Evolutionary conservation across 177 flowering plant genomes (phyloP).

Genomic region (Vitis hybrid): DNA sequence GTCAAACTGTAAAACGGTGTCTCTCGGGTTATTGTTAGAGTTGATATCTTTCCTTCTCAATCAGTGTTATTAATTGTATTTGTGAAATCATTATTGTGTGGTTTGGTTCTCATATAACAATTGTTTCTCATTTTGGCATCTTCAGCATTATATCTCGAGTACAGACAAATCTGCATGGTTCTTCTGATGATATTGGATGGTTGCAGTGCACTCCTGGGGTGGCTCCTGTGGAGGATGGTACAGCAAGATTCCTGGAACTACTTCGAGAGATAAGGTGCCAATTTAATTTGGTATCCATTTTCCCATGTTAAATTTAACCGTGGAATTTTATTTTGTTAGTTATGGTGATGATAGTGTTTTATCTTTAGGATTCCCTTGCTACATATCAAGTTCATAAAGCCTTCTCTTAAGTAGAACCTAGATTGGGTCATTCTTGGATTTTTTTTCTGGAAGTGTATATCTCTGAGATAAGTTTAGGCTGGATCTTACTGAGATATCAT

Average conservation of each 20-base stretch:
- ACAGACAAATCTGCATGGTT: conserved; percentile 64
- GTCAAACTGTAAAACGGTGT: background rate
- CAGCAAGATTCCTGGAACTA: conserved; percentile 71
- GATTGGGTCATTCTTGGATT: no score
- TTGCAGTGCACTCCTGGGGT: conserved; percentile 60
- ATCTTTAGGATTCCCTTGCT: background rate
- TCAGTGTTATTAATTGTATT: background rate
- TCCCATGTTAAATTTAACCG: background rate
- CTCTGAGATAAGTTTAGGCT: no score
- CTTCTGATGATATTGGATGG: conserved; percentile 94
- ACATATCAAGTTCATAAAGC: no score
- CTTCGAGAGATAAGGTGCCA: conserved; percentile 66
- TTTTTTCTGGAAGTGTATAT: no score
- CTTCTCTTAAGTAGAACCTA: no score
- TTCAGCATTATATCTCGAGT: conserved; percentile 57
- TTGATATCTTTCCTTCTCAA: background rate
- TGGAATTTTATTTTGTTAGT: background rate
- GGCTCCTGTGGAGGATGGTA: conserved; percentile 75
- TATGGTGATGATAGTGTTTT: background rate
- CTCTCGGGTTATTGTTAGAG: background rate
- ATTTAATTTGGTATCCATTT: background rate
- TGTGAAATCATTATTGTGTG: background rate
- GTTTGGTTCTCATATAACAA: background rate
- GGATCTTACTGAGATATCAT: no score
- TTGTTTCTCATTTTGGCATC: background rate